Base-by-base conservation (phyloP, 768 basidiomycete species). In the Galerina marginata region DNA sequence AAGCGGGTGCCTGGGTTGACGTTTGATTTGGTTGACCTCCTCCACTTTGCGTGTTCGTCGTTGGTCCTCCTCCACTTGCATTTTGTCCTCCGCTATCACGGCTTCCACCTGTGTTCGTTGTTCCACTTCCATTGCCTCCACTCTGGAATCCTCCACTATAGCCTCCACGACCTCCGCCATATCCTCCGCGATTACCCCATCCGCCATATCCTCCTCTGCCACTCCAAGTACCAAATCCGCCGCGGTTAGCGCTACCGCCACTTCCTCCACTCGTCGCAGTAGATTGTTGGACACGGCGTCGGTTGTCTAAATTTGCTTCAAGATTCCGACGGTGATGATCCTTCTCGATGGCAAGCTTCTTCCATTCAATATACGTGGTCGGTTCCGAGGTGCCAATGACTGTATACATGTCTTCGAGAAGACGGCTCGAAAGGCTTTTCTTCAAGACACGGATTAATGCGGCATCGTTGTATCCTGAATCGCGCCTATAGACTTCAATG, bases 401-500 rank as follows among this genome's bases (percentile, higher is more conserved):
- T 26, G 29, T 25, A 14, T 48, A 57, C 7, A 57, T 57, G 26
- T 23, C n/a, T 7, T 48, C 29, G 38, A 57, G 25, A 3, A 57
- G 33, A 16, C 33, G 45, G 11, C 36, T n/a, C 20, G 47, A 16
- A 33, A 57, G 45, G 14, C 37, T 47, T 10, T 38, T 29, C 23
- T 37, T 23, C n/a, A 57, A 16, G 56, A 57, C 29, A 9, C 16
- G 20, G 44, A 57, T 37, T 10, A 23, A 47, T 9, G 44, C 25
- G 4, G 26, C 56, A 15, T 57, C 56, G 46, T 57, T 57, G 12
- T 33, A 49, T 10, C 56, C 56, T 14, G 56, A 57, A 38, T 57
- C 16, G 3, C 14, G 56, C 15, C 45, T 37, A 12, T 57, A 39
- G 23, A 37, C 45, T 37, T 57, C 56, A 26, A 57, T 29, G 6